phyloP scores from a whole-genome alignment of 1,139 yeast species.

The Debaryomyces robertsiae region DNA sequence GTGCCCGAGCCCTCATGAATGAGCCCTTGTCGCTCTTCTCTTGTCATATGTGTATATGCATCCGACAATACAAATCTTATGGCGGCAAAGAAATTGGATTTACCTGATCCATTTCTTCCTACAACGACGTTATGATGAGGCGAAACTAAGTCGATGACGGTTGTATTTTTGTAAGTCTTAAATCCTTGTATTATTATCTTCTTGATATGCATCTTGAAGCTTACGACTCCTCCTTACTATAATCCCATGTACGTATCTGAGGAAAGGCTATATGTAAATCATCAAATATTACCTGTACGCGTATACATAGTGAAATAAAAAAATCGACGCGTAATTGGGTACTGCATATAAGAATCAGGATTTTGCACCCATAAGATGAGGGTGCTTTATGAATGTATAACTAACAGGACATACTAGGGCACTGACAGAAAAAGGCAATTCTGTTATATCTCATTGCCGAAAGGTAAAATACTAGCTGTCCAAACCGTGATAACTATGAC shows the following conservation, averaged over 20 bases:
- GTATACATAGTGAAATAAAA: not conserved
- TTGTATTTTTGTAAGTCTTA: conserved; percentile 87
- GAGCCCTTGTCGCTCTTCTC: conserved; percentile 86
- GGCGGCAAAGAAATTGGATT: conserved; percentile 94
- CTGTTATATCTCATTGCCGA: too few species aligned
- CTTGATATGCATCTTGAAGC: conserved; percentile 40
- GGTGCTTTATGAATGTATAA: too few species aligned
- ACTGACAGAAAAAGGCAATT: too few species aligned
- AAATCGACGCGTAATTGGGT: conserved; percentile 6
- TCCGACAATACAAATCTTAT: conserved; percentile 90
- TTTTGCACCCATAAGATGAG: conserved; percentile 5
- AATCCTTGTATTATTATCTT: conserved; percentile 82
- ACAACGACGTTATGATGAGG: conserved; percentile 88
- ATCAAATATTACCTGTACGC: too few species aligned
- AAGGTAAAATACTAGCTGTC: not conserved
- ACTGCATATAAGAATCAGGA: not conserved
- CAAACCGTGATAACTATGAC: conserved; percentile 20
- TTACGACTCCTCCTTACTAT: not conserved
- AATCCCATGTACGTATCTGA: too few species aligned
- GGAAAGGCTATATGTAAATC: too few species aligned
- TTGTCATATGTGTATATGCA: conserved; percentile 82
- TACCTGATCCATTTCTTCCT: conserved; percentile 96
- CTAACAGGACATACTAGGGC: too few species aligned
- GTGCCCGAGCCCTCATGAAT: conserved; percentile 92
- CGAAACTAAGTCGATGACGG: conserved; percentile 73